Evolutionary conservation across 2,329 filamentous ascomycete species (phyloP).

Genomic region (Colletotrichum sp.): DNA sequence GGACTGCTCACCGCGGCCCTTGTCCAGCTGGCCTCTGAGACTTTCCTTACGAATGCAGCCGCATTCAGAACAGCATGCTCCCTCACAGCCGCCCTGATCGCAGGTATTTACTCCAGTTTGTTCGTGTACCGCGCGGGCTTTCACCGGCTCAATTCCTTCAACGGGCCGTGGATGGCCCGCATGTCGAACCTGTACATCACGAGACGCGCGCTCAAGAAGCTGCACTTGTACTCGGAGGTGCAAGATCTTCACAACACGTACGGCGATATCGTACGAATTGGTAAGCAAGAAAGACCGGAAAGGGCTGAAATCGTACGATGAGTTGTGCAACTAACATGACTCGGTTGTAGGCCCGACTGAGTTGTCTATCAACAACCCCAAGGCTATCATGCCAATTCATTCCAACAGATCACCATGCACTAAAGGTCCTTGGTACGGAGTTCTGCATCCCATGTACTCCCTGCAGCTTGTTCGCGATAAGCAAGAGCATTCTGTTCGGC

Average conservation of each 20-base stretch:
- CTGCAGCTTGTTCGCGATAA: conserved; percentile 35
- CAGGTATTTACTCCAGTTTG: conserved; percentile 24
- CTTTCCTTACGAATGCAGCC: neutral
- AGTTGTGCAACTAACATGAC: neutral
- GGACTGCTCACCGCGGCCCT: conserved; percentile 2
- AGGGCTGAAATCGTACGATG: neutral
- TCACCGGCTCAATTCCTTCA: conserved; percentile 30
- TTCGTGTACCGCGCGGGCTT: conserved; percentile 26
- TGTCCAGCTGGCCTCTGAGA: neutral
- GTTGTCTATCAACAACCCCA: conserved; percentile 33
- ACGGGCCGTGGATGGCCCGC: conserved; percentile 29
- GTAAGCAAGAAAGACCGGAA: conserved; percentile 7
- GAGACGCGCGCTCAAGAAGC: conserved; percentile 22
- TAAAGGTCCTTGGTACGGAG: conserved; percentile 39
- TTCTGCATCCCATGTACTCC: conserved; percentile 31
- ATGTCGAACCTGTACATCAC: conserved; percentile 29
- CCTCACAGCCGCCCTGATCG: neutral
- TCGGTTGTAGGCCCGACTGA: conserved; percentile 31
- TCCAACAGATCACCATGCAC: conserved; percentile 30
- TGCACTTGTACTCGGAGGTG: conserved; percentile 29
- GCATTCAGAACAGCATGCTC: neutral
- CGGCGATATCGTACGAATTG: conserved; percentile 33
- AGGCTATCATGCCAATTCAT: conserved; percentile 32
- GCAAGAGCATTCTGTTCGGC: conserved; percentile 31
- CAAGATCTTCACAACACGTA: conserved; percentile 30